phyloP scores from a whole-genome alignment of 1,284 basidiomycete species.

The Cystobasidiaceae sp. region DNA sequence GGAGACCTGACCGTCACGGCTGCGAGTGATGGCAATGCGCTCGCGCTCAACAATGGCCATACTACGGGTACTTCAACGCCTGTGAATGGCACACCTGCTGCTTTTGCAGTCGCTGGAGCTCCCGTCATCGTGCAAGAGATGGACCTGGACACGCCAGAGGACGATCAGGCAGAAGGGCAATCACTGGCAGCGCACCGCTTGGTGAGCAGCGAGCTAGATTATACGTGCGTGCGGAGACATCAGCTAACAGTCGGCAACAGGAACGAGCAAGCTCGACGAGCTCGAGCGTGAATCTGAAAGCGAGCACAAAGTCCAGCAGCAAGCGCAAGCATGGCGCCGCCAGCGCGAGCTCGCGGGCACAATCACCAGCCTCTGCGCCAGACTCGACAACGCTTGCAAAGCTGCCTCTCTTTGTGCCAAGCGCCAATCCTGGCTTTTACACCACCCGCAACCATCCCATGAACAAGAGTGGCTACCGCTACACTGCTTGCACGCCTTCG shows the following conservation, averaged over 20 bases:
- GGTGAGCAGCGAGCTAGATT: too few relatives aligned
- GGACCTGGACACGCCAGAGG: slow-evolving; percentile 10
- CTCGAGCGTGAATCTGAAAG: slow-evolving; percentile 18
- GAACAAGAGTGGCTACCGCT: slow-evolving; percentile 65
- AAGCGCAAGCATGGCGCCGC: slow-evolving; percentile 20
- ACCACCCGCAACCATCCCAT: slow-evolving; percentile 49
- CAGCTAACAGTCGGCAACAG: too few relatives aligned
- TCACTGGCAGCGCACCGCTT: slow-evolving; percentile 4
- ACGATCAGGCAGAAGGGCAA: not conserved
- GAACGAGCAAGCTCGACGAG: slow-evolving; percentile 13
- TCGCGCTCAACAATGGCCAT: too few relatives aligned
- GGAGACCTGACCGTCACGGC: not conserved
- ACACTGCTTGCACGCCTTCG: slow-evolving; percentile 68
- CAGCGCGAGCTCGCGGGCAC: not conserved
- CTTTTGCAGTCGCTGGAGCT: not conserved
- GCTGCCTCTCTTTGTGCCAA: slow-evolving; percentile 11
- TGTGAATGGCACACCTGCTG: not conserved
- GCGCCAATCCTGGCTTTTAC: slow-evolving; percentile 36
- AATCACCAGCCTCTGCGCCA: slow-evolving; percentile 11
- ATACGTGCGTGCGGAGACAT: too few relatives aligned
- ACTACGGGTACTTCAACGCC: too few relatives aligned
- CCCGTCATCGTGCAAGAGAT: not conserved
- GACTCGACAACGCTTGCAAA: slow-evolving; percentile 9
- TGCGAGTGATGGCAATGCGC: not conserved
- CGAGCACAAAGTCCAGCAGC: not conserved